Conservation (phyloP, 345 rosid genomes). For the Adansonia digitata region DNA sequence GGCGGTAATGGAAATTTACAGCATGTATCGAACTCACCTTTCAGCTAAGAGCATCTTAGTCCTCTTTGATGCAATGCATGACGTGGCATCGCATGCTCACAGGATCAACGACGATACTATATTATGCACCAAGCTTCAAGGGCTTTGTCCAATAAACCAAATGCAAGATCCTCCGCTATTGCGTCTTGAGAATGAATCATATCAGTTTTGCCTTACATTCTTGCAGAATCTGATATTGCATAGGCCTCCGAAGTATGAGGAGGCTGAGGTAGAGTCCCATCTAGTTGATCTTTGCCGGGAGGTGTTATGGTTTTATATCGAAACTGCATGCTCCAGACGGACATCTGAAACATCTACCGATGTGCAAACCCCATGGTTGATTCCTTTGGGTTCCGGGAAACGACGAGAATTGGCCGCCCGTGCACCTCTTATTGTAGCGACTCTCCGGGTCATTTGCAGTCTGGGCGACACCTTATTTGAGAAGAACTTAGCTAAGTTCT, state of each 20-base stretch:
- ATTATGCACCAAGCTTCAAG: slow-evolving; percentile 69
- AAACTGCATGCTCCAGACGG: slow-evolving; percentile 43
- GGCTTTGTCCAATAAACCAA: slow-evolving; percentile 75
- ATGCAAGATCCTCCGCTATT: slow-evolving; percentile 97
- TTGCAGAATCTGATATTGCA: slow-evolving; percentile 73
- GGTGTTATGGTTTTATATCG: slow-evolving; percentile 65
- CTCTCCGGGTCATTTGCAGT: slow-evolving; percentile 67
- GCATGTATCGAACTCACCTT: slow-evolving; percentile 63
- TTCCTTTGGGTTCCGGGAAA: slow-evolving; percentile 87
- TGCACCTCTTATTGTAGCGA: slow-evolving; percentile 57
- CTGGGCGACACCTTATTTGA: slow-evolving; percentile 69
- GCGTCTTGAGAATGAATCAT: slow-evolving; percentile 92
- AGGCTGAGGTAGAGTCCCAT: slow-evolving; percentile 53
- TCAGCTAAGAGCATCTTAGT: slow-evolving; percentile 67
- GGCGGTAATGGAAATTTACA: slow-evolving; percentile 96
- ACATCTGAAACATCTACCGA: slow-evolving; percentile 30
- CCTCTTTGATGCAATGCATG: slow-evolving; percentile 74
- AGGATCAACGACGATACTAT: slow-evolving; percentile 48
- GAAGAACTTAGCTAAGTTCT: slow-evolving; percentile 61
- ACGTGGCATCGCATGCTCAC: slow-evolving; percentile 78
- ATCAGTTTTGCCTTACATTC: slow-evolving; percentile 85
- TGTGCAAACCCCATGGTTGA: slow-evolving; percentile 50
- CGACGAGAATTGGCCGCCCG: slow-evolving; percentile 78
- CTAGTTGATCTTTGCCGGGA: slow-evolving; percentile 68
- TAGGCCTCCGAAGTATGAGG: slow-evolving; percentile 42